phyloP scores from a whole-genome alignment of 2,329 filamentous ascomycete species.

The Chalaropsis ovoidea region DNA sequence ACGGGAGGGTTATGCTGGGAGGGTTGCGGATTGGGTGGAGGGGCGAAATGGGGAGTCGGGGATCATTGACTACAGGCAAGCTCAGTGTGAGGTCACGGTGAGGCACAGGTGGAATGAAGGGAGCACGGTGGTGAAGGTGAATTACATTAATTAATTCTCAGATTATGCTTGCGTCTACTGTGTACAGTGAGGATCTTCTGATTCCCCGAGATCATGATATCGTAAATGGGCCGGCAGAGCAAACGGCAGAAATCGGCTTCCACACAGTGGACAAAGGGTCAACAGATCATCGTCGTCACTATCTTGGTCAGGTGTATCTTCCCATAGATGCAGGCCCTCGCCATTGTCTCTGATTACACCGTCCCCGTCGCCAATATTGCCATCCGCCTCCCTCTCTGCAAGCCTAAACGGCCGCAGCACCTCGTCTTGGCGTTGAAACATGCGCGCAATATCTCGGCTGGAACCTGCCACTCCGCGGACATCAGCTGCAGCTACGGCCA shows the following conservation, averaged over 20 bases:
- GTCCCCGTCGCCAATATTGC: constrained; percentile 26
- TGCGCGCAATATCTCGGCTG: constrained; percentile 68
- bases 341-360: constrained; percentile 29
- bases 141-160: background rate
- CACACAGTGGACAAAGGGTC: constrained; percentile 40
- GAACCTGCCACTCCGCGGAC: constrained; percentile 37
- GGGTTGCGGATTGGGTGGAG: constrained; percentile 81
- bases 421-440: constrained; percentile 69
- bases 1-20: constrained; percentile 59
- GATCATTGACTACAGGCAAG: constrained; percentile 79
- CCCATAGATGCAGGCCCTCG: constrained; percentile 30
- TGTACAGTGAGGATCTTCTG: background rate
- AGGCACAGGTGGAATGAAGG: background rate
- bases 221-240: constrained; percentile 48
- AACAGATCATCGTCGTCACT: constrained; percentile 30
- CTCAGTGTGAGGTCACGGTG: constrained; percentile 43
- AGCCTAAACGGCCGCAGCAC: constrained; percentile 58
- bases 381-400: constrained; percentile 31
- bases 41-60: constrained; percentile 78
- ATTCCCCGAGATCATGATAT: constrained; percentile 38
- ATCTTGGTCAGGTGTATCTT: constrained; percentile 29
- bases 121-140: background rate
- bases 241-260: constrained; percentile 46
- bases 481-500: constrained; percentile 50
- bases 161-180: constrained; percentile 2